These are phyloP conservation scores for Metschnikowia borealis DNA, from an alignment of 805 yeast species.

Conservation along the genomic window DNA sequence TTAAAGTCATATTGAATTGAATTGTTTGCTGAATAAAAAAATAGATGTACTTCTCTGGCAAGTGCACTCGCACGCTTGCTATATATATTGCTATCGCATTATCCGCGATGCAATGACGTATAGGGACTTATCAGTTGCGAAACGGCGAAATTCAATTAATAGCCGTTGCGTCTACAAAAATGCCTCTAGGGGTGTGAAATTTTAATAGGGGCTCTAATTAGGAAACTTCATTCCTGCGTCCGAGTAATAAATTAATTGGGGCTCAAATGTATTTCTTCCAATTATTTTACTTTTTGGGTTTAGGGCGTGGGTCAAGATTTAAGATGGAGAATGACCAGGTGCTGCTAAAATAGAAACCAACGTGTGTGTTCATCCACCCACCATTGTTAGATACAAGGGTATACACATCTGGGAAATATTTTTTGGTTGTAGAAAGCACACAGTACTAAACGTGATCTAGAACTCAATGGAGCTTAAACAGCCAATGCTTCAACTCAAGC, in stretches of 20 bases:
- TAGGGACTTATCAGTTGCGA: neutral
- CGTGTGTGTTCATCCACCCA: too few relatives aligned
- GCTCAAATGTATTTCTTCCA: neutral
- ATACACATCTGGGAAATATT: too few relatives aligned
- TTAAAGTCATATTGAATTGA: slow-evolving; percentile 20
- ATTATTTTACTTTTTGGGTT: neutral
- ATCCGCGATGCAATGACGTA: slow-evolving; percentile 1
- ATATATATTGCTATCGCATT: neutral
- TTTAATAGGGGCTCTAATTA: neutral
- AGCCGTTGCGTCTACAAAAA: neutral
- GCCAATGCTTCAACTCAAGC: too few relatives aligned
- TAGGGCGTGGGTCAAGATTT: neutral
- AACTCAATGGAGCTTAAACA: too few relatives aligned
- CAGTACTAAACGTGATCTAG: too few relatives aligned
- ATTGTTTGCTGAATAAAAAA: too few relatives aligned
- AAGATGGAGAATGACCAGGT: neutral
- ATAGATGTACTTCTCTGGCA: too few relatives aligned
- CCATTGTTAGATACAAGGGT: too few relatives aligned
- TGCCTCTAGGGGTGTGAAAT: neutral
- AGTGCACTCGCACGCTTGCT: neutral
- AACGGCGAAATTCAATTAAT: neutral
- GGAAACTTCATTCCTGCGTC: too few relatives aligned
- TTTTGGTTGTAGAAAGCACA: too few relatives aligned
- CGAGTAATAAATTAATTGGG: neutral
- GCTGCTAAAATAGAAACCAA: neutral